phyloP scores from a whole-genome alignment of 176 grass and related monocot genomes.

The Themeda triandra region DNA sequence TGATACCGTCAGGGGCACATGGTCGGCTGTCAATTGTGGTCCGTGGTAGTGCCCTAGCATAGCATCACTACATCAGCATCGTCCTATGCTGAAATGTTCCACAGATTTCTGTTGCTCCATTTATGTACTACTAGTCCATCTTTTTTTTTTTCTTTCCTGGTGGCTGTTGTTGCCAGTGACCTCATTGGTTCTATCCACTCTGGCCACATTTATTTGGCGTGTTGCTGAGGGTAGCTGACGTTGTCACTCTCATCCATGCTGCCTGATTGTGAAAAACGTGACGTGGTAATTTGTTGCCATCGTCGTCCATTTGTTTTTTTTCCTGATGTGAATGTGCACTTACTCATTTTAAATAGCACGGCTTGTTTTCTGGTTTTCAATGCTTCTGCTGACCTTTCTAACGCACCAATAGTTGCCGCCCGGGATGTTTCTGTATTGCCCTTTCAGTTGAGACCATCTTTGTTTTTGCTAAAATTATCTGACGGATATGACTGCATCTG shows the following conservation, averaged over 20 bases:
- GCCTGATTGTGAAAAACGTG: background rate
- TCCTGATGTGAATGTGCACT: background rate
- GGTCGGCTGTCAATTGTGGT: constrained; percentile 6
- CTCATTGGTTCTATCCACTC: constrained; percentile 21
- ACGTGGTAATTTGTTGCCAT: background rate
- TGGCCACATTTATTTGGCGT: constrained; percentile 34
- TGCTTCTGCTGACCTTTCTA: background rate
- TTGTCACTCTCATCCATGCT: background rate
- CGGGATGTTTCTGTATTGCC: background rate
- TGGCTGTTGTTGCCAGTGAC: constrained; percentile 14
- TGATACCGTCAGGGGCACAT: constrained; percentile 24
- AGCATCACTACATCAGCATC: constrained; percentile 12
- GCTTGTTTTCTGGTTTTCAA: background rate
- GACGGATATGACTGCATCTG: background rate
- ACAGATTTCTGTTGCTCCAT: constrained; percentile 24
- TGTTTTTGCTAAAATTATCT: background rate
- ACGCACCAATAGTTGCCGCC: background rate
- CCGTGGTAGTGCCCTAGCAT: background rate
- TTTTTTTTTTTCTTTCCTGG: background rate
- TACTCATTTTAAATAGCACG: background rate
- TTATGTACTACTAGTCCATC: background rate
- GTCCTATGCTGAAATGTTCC: constrained; percentile 29
- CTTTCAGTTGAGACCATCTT: background rate
- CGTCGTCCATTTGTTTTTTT: background rate
- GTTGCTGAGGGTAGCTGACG: background rate